Percentiles rank a stretch among this genome's conserved stretches.
Evolutionary conservation across 1,284 basidiomycete genomes (phyloP).

Genomic region (Rhodotorula sp.): DNA sequence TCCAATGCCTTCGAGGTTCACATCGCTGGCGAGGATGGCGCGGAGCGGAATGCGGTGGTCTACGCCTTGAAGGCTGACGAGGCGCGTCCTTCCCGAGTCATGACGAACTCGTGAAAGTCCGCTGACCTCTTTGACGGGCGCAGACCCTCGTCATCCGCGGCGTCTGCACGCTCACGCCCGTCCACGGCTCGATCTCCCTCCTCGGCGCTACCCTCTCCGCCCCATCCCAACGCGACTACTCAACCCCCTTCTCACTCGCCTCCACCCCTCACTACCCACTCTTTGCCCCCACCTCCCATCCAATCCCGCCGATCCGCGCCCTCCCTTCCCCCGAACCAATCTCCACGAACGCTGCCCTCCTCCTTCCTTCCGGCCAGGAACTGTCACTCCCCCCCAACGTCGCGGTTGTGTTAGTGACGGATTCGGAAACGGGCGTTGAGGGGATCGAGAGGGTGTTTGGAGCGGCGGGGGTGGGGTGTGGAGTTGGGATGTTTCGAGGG

Average conservation of each 20-base stretch:
- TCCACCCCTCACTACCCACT: slow-evolving; percentile 8
- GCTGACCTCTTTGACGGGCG: not conserved
- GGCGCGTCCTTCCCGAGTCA: slow-evolving; percentile 12
- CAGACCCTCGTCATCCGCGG: slow-evolving; percentile 40
- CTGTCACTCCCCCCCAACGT: slow-evolving; percentile 36
- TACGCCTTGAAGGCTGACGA: slow-evolving; percentile 31
- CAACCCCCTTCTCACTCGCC: not conserved
- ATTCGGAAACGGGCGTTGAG: slow-evolving; percentile 60
- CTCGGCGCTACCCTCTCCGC: slow-evolving; percentile 20
- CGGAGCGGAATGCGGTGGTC: slow-evolving; percentile 2
- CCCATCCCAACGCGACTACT: not conserved
- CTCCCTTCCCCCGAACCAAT: slow-evolving; percentile 31
- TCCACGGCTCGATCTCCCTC: slow-evolving; percentile 29
- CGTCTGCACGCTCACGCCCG: slow-evolving; percentile 19
- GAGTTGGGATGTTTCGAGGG: not conserved
- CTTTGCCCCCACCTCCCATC: slow-evolving; percentile 54
- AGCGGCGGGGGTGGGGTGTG: slow-evolving; percentile 54
- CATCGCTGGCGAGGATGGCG: not conserved
- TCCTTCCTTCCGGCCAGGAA: slow-evolving; percentile 16
- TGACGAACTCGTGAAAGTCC: too few species aligned
- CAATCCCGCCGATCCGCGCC: slow-evolving; percentile 60
- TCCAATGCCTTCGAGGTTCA: slow-evolving; percentile 8
- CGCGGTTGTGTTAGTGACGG: slow-evolving; percentile 59
- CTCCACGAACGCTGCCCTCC: slow-evolving; percentile 21
- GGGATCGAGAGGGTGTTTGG: slow-evolving; percentile 57